Percentiles rank a stretch among this genome's conserved stretches.
These are phyloP conservation scores for Sarcodon sp. DNA, from an alignment of 768 basidiomycete genomes.

Conservation along the genomic window DNA sequence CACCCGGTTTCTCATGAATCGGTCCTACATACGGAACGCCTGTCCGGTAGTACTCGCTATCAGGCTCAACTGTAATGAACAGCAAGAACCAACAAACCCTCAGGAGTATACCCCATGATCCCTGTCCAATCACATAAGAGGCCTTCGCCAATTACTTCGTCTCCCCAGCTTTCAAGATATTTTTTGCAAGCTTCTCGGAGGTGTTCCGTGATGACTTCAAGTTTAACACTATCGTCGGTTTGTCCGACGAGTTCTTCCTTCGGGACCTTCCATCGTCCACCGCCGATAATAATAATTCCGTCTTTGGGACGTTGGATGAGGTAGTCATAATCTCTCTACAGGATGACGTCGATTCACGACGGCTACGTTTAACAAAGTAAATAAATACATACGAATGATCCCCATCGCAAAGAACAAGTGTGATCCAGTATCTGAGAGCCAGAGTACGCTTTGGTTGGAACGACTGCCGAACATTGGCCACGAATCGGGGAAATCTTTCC, in stretches of 20 bases:
- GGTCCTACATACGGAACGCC: background rate
- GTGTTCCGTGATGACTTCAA: conserved; percentile 12
- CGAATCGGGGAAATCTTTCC: conserved; percentile 14
- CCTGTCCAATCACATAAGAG: conserved; percentile 11
- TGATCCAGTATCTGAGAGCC: conserved; percentile 9
- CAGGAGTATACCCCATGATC: conserved; percentile 11
- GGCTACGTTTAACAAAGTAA: background rate
- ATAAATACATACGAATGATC: background rate
- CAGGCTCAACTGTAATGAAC: too few relatives aligned
- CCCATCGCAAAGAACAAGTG: conserved; percentile 11
- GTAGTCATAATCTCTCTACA: conserved; percentile 9
- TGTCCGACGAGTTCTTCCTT: conserved; percentile 8
- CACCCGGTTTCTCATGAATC: background rate
- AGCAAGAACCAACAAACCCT: background rate
- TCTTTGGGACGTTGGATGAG: conserved; percentile 14
- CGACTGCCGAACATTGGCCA: conserved; percentile 11
- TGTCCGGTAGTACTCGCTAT: background rate
- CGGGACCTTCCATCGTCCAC: conserved; percentile 7
- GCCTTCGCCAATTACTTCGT: conserved; percentile 11
- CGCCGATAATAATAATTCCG: conserved; percentile 14
- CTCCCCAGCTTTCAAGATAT: conserved; percentile 15
- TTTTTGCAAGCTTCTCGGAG: conserved; percentile 10
- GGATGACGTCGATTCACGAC: background rate
- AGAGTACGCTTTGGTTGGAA: conserved; percentile 11
- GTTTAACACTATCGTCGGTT: conserved; percentile 10